Evolutionary conservation across 2,329 filamentous ascomycete genomes (phyloP).

Genomic region (Alternaria dauci): DNA sequence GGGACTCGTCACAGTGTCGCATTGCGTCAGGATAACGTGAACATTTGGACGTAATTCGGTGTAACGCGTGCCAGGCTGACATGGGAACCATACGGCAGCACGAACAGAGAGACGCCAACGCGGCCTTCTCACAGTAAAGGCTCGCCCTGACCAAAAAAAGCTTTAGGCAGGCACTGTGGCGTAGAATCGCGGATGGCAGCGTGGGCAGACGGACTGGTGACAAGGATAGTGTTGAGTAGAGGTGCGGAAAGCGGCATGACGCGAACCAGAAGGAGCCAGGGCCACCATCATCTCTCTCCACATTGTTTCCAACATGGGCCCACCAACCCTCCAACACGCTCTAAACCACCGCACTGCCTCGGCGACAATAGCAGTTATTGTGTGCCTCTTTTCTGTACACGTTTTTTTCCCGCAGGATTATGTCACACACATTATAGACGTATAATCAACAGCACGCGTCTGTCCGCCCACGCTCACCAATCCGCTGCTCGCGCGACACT

Average conservation of each 20-base stretch:
- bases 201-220: slow-evolving; percentile 8
- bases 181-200: slow-evolving; percentile 8
- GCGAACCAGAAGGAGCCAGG: slow-evolving; percentile 14
- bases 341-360: slow-evolving; percentile 7
- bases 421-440: background rate
- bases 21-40: background rate
- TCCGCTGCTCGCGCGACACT: background rate
- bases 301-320: slow-evolving; percentile 14
- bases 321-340: slow-evolving; percentile 10
- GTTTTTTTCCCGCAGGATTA: slow-evolving; percentile 1
- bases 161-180: slow-evolving; percentile 10
- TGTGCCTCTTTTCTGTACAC: slow-evolving; percentile 4
- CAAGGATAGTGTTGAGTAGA: slow-evolving; percentile 6
- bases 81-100: background rate
- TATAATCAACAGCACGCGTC: slow-evolving; percentile 1
- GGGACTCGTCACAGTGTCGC: background rate
- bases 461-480: background rate
- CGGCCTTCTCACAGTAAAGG: background rate
- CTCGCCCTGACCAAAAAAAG: background rate
- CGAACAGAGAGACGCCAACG: background rate
- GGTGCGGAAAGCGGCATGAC: slow-evolving; percentile 14
- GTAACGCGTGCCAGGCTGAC: background rate
- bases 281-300: slow-evolving; percentile 18
- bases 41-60: background rate
- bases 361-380: background rate